phyloP scores from a whole-genome alignment of 1,284 basidiomycete genomes.

The Ceratobasidium sp. region DNA sequence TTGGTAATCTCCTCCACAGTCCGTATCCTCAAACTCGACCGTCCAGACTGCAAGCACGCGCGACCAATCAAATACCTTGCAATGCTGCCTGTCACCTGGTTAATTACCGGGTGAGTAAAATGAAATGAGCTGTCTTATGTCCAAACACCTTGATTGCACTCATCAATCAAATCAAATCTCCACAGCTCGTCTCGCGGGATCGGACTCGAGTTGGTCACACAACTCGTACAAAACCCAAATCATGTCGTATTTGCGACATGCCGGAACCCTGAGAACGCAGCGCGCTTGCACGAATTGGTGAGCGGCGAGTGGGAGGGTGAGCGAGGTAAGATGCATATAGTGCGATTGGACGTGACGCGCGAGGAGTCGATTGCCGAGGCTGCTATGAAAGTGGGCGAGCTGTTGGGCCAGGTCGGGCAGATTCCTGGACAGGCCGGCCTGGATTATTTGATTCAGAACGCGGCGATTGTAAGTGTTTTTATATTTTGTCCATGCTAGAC shows the following conservation, averaged over 20 bases:
- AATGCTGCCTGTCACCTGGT: slow-evolving; percentile 35
- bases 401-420: slow-evolving; percentile 49
- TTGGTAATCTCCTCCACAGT: too few species aligned
- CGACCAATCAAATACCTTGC: background rate
- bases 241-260: slow-evolving; percentile 58
- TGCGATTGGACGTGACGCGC: slow-evolving; percentile 54
- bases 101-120: slow-evolving; percentile 32
- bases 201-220: slow-evolving; percentile 56
- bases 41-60: too few species aligned
- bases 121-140: background rate
- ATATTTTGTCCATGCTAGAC: too few species aligned
- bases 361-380: slow-evolving; percentile 52
- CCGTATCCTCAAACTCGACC: too few species aligned
- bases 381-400: slow-evolving; percentile 47
- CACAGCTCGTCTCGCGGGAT: slow-evolving; percentile 55
- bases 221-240: slow-evolving; percentile 52
- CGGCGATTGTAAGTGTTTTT: slow-evolving; percentile 53
- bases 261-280: slow-evolving; percentile 53
- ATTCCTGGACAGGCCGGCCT: slow-evolving; percentile 49
- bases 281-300: slow-evolving; percentile 50
- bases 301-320: slow-evolving; percentile 41
- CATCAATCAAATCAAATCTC: background rate
- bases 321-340: slow-evolving; percentile 53
- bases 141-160: background rate
- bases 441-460: slow-evolving; percentile 59